phyloP scores from a whole-genome alignment of 1,284 basidiomycete genomes.

The Nidula niveotomentosa region DNA sequence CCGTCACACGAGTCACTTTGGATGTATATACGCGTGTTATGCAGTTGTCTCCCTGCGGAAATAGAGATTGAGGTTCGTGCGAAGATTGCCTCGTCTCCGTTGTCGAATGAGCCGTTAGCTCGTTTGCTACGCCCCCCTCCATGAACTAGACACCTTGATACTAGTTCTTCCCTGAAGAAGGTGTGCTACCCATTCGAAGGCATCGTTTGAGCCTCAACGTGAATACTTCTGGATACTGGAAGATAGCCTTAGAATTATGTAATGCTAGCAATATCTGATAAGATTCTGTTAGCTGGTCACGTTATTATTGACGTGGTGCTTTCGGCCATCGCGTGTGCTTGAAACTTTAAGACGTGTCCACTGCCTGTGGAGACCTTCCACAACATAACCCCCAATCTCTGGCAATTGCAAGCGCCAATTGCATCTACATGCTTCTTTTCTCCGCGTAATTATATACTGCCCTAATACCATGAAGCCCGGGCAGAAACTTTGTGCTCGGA shows the following conservation, averaged over 20 bases:
- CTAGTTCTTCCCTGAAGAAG: too few species aligned
- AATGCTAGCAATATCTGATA: too few species aligned
- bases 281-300: too few species aligned
- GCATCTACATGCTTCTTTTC: not conserved
- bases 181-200: too few species aligned
- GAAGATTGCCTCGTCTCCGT: not conserved
- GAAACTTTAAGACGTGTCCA: not conserved
- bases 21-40: conserved; percentile 48
- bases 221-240: too few species aligned
- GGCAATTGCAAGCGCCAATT: not conserved
- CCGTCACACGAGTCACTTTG: conserved; percentile 60
- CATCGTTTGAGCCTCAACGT: too few species aligned
- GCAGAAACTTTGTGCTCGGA: conserved; percentile 41
- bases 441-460: not conserved
- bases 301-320: too few species aligned
- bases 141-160: too few species aligned
- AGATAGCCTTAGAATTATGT: too few species aligned
- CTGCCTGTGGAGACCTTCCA: not conserved
- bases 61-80: not conserved
- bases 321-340: too few species aligned
- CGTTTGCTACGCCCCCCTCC: too few species aligned
- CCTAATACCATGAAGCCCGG: conserved; percentile 20
- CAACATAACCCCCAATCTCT: not conserved
- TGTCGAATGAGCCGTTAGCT: not conserved
- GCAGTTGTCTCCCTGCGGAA: not conserved